These are phyloP conservation scores for Trichoderma sp. DNA, from an alignment of 2,329 filamentous ascomycete genomes.

Conservation along the genomic window DNA sequence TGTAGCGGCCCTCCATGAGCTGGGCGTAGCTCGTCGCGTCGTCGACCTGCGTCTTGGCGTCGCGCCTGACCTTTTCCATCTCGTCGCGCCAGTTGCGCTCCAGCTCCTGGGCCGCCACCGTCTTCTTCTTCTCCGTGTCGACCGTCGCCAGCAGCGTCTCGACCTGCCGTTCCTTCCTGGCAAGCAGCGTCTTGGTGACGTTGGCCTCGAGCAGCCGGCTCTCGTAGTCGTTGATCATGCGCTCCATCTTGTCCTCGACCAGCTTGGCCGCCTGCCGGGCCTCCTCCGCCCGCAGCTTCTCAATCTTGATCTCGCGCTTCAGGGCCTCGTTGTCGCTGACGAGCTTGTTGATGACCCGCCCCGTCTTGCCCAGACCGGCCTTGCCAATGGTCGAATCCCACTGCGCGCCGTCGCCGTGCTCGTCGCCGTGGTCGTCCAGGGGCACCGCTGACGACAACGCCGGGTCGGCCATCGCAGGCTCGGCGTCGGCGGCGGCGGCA, in stretches of 20 bases:
- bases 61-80: conserved; percentile 62
- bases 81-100: conserved; percentile 65
- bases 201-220: conserved; percentile 68
- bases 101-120: conserved; percentile 60
- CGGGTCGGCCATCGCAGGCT: conserved; percentile 40
- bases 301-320: conserved; percentile 71
- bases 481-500: conserved; percentile 29
- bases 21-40: conserved; percentile 65
- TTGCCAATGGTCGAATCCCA: conserved; percentile 72
- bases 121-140: conserved; percentile 64
- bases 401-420: conserved; percentile 41
- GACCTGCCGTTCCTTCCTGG: conserved; percentile 73
- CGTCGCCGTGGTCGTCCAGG: conserved; percentile 35
- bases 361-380: conserved; percentile 72
- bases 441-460: conserved; percentile 31
- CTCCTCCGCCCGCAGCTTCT: conserved; percentile 67
- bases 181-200: conserved; percentile 70
- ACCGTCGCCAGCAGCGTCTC: conserved; percentile 67
- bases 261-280: conserved; percentile 68
- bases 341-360: conserved; percentile 77
- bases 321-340: conserved; percentile 79
- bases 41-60: conserved; percentile 65
- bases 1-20: conserved; percentile 71
- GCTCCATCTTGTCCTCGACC: conserved; percentile 71
- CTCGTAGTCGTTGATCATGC: conserved; percentile 68